A percentile compares a stretch with the other conserved stretches of the same genome.
phyloP scores from a whole-genome alignment of 495 filamentous ascomycete genomes.

The Achaetomiella virescens region DNA sequence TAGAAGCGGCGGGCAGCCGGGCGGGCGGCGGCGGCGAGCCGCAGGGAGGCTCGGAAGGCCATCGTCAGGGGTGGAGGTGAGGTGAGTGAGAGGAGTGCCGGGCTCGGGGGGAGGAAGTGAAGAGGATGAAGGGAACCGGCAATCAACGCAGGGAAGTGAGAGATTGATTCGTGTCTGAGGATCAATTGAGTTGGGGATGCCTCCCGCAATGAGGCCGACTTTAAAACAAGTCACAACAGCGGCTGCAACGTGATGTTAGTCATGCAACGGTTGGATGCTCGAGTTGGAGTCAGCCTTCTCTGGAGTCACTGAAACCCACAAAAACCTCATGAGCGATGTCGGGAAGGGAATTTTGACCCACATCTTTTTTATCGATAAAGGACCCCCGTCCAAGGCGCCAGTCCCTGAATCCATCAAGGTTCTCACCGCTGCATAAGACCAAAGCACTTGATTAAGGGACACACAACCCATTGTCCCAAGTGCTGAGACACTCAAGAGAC shows the following conservation, averaged over 20 bases:
- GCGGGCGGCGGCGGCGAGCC: constrained; percentile 18
- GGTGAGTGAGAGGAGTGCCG: neutral
- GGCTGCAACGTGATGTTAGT: neutral
- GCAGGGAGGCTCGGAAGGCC: constrained; percentile 27
- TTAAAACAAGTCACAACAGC: neutral
- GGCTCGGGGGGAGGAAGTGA: neutral
- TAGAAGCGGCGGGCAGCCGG: constrained; percentile 23
- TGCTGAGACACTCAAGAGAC: too few relatives aligned
- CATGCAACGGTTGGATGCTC: neutral
- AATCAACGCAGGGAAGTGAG: neutral
- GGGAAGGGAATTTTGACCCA: neutral
- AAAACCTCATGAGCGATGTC: constrained; percentile 17
- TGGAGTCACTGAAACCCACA: neutral
- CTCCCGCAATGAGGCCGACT: neutral
- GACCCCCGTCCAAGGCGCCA: neutral
- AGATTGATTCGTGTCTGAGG: neutral
- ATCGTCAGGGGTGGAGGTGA: constrained; percentile 9
- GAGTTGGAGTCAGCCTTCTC: neutral
- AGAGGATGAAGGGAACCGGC: neutral
- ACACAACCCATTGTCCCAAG: too few relatives aligned
- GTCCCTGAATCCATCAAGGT: constrained; percentile 9
- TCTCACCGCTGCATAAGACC: neutral
- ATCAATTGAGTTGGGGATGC: neutral
- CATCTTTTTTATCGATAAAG: constrained; percentile 7
- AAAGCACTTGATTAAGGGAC: too few relatives aligned